These are phyloP conservation scores for Apiosordaria backusii DNA, from an alignment of 495 filamentous ascomycete genomes.

Conservation along the genomic window DNA sequence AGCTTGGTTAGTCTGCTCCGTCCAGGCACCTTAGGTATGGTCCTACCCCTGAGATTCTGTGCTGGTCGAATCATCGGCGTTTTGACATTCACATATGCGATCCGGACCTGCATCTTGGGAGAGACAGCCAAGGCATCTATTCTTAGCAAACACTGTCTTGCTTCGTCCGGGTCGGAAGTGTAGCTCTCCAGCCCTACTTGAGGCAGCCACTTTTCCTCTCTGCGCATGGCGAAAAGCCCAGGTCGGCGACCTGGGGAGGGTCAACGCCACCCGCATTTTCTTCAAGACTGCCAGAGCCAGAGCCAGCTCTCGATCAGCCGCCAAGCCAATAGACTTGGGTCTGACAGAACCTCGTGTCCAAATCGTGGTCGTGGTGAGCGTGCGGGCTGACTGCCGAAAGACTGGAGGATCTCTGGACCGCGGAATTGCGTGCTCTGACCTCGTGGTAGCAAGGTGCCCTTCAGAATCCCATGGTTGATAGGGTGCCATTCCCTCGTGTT, in stretches of 20 bases:
- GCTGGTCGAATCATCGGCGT: background rate
- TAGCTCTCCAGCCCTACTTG: conserved; percentile 2
- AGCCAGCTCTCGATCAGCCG: background rate
- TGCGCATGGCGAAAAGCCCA: conserved; percentile 4
- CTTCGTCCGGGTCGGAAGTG: background rate
- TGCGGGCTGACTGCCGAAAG: background rate
- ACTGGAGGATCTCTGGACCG: background rate
- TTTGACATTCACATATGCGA: background rate
- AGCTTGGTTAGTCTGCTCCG: background rate
- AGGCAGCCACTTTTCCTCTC: background rate
- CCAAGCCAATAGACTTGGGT: conserved; percentile 18
- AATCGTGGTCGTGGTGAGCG: background rate
- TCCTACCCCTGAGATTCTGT: background rate
- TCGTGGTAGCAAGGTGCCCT: background rate
- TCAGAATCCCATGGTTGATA: background rate
- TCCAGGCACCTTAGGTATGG: background rate
- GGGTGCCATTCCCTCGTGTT: background rate
- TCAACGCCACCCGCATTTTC: conserved; percentile 5
- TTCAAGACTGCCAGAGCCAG: background rate
- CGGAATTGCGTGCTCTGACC: too few species aligned
- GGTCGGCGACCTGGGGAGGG: background rate
- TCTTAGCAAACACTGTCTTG: conserved; percentile 4
- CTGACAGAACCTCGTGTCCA: conserved; percentile 6
- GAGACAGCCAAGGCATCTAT: background rate
- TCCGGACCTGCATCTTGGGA: conserved; percentile 1